phyloP scores from a whole-genome alignment of 805 yeast species.

The Ogataea pignaliae region DNA sequence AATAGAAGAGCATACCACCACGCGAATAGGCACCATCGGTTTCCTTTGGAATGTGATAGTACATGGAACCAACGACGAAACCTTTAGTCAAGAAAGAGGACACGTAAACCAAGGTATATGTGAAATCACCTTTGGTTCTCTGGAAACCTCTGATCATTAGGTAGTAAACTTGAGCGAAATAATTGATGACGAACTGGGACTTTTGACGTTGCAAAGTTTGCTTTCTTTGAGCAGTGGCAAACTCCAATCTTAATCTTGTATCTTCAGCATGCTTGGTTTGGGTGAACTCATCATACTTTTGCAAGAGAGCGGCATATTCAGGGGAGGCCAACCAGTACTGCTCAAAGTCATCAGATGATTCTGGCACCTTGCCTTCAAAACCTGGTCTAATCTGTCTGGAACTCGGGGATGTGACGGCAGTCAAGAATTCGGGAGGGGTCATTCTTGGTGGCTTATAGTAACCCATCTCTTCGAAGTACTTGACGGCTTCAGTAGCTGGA shows the following conservation, averaged over 20 bases:
- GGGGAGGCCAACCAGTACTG: conserved; percentile 54
- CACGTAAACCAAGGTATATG: conserved; percentile 49
- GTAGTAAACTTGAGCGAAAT: conserved; percentile 46
- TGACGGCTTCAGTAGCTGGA: conserved; percentile 48
- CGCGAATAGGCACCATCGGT: conserved; percentile 56
- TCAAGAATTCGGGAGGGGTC: conserved; percentile 66
- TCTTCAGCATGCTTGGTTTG: conserved; percentile 35
- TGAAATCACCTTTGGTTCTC: conserved; percentile 56
- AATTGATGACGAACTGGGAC: conserved; percentile 36
- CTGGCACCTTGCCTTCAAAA: conserved; percentile 51
- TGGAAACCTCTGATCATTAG: conserved; percentile 54
- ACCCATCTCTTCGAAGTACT: conserved; percentile 60
- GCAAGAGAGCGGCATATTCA: conserved; percentile 40
- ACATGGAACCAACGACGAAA: conserved; percentile 57
- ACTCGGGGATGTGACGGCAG: conserved; percentile 62
- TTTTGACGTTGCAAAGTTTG: conserved; percentile 35
- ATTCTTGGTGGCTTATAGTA: conserved; percentile 60
- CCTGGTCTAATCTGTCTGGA: conserved; percentile 51
- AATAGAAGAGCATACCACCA: conserved; percentile 59
- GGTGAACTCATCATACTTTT: conserved; percentile 36
- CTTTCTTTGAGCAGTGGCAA: conserved; percentile 35
- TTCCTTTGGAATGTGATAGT: conserved; percentile 44
- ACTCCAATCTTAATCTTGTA: conserved; percentile 36
- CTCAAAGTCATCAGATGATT: conserved; percentile 54
- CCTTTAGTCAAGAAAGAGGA: conserved; percentile 55